phyloP scores from a whole-genome alignment of 2,329 filamentous ascomycete genomes.

The Colletotrichum shisoi region DNA sequence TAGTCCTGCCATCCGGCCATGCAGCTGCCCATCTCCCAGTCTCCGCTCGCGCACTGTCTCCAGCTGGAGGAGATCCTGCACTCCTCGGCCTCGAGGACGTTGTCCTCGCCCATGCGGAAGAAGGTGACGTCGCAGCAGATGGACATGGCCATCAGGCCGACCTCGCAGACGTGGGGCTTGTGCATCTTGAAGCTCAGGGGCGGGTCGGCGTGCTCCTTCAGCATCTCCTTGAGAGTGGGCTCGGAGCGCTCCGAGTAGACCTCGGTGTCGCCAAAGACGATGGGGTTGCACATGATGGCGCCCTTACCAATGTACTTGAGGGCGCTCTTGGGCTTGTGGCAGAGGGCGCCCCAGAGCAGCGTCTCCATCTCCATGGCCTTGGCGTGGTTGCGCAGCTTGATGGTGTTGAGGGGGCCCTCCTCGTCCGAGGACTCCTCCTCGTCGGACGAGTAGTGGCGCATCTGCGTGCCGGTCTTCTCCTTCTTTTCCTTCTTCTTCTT shows the following conservation, averaged over 20 bases:
- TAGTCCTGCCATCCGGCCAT: constrained; percentile 39
- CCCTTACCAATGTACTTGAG: constrained; percentile 51
- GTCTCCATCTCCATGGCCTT: constrained; percentile 51
- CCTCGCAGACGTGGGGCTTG: constrained; percentile 49
- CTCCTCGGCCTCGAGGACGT: constrained; percentile 44
- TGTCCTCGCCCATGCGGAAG: constrained; percentile 42
- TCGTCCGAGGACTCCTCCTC: constrained; percentile 34
- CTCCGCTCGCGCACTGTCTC: constrained; percentile 50
- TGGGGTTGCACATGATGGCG: constrained; percentile 50
- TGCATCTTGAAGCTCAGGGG: constrained; percentile 48
- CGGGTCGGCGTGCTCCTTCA: constrained; percentile 44
- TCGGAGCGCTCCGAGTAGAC: constrained; percentile 43
- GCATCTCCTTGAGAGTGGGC: constrained; percentile 45
- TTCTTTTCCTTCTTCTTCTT: constrained; percentile 30
- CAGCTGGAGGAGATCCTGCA: constrained; percentile 46
- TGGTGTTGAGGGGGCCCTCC: constrained; percentile 44
- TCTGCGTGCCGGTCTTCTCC: constrained; percentile 18
- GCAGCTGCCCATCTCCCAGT: constrained; percentile 44
- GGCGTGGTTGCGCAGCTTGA: constrained; percentile 51
- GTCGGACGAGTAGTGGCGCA: constrained; percentile 25
- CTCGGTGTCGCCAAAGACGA: constrained; percentile 44
- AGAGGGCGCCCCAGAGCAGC: constrained; percentile 51
- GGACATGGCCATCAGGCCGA: constrained; percentile 51
- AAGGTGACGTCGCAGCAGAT: constrained; percentile 48
- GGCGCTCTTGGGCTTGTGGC: constrained; percentile 49